These are phyloP conservation scores for Globisporangium echinulatum DNA, from an alignment of 352 stramenopile species.

Conservation along the genomic window DNA sequence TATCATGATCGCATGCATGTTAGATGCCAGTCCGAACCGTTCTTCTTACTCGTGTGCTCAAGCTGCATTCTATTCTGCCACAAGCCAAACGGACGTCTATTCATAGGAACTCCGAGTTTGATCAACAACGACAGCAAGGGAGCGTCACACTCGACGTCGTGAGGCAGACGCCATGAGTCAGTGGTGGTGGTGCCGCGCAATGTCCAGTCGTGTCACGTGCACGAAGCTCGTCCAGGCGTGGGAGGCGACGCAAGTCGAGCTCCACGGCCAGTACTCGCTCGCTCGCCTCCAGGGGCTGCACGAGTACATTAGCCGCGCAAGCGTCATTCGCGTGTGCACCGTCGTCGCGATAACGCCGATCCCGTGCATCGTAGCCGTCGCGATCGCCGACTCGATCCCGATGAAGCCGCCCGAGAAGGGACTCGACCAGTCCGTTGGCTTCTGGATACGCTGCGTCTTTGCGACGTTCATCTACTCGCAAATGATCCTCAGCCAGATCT, in stretches of 20 bases:
- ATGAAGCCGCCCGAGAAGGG: constrained; percentile 1
- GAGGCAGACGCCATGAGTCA: too few species aligned
- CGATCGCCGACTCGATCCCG: constrained; percentile 4
- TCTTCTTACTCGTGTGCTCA: too few species aligned
- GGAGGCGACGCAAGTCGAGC: constrained; percentile 28
- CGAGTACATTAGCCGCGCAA: background rate
- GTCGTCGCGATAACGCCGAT: constrained; percentile 4
- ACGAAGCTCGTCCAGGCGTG: constrained; percentile 7
- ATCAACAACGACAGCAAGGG: too few species aligned
- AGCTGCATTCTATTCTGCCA: too few species aligned
- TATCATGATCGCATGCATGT: too few species aligned
- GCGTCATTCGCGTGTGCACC: background rate
- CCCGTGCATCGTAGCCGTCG: background rate
- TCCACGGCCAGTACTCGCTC: constrained; percentile 32
- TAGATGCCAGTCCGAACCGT: too few species aligned
- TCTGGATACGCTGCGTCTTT: constrained; percentile 5
- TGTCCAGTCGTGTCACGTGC: background rate
- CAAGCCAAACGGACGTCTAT: too few species aligned
- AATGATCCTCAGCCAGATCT: background rate
- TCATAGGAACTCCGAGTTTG: too few species aligned
- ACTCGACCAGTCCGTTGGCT: background rate
- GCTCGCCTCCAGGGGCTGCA: background rate
- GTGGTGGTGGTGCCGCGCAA: background rate
- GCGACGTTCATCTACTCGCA: constrained; percentile 2
- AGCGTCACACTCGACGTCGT: too few species aligned